These are phyloP conservation scores for Linum trigynum DNA, from an alignment of 345 rosid species.

Conservation along the genomic window DNA sequence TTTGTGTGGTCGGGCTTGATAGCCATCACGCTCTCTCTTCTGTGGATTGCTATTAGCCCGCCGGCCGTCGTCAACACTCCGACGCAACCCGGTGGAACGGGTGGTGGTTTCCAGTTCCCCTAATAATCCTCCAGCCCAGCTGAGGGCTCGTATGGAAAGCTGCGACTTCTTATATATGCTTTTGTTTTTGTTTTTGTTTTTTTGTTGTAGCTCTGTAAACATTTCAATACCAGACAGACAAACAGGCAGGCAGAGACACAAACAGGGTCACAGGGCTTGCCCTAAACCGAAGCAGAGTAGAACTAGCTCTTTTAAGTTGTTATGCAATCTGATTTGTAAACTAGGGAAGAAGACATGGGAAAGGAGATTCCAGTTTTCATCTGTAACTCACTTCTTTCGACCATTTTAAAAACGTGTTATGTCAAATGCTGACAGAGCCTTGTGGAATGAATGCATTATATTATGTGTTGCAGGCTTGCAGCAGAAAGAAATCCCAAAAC, in stretches of 20 bases:
- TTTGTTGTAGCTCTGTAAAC: not conserved
- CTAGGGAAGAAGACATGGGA: no score
- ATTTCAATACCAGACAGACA: not conserved
- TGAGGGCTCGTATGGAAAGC: not conserved
- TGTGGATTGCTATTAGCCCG: conserved; percentile 73
- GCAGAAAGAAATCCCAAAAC: no score
- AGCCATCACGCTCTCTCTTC: conserved; percentile 68
- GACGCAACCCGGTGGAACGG: conserved; percentile 16
- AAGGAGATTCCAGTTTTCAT: no score
- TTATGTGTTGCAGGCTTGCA: no score
- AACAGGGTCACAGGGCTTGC: no score
- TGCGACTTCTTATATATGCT: not conserved
- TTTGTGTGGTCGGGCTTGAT: conserved; percentile 93
- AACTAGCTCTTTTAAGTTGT: not conserved
- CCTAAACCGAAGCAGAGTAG: not conserved
- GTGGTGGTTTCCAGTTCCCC: conserved; percentile 56
- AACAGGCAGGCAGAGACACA: no score
- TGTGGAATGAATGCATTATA: no score
- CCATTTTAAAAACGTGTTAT: no score
- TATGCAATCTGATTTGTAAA: no score
- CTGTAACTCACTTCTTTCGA: no score
- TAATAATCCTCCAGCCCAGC: conserved; percentile 11
- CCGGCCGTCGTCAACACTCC: conserved; percentile 17
- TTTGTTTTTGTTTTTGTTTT: no score
- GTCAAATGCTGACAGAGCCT: no score